These are phyloP conservation scores for Aegilops sharonensis DNA, from an alignment of 176 grass and related monocot species.

Conservation along the genomic window DNA sequence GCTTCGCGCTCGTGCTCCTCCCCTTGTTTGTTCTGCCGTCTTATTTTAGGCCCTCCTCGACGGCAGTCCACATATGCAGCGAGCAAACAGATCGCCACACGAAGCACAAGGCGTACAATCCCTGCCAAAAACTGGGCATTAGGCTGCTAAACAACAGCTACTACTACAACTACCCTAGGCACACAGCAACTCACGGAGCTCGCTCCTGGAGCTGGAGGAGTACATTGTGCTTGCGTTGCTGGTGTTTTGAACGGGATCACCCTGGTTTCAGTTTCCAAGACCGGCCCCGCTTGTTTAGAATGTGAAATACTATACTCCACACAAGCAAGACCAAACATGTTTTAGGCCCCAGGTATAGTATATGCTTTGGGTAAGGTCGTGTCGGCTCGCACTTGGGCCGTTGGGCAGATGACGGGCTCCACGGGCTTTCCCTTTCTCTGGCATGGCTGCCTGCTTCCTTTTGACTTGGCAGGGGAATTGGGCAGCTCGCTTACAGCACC, in stretches of 20 bases:
- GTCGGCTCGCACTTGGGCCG: conserved; percentile 46
- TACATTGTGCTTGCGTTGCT: conserved; percentile 12
- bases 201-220: background rate
- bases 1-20: conserved; percentile 27
- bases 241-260: background rate
- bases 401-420: conserved; percentile 57
- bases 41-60: conserved; percentile 25
- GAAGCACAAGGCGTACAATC: conserved; percentile 41
- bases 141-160: background rate
- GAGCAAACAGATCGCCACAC: conserved; percentile 16
- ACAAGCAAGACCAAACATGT: conserved; percentile 1
- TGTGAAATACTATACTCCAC: background rate
- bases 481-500: conserved; percentile 20
- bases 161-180: background rate
- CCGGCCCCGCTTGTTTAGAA: background rate
- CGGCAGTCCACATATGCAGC: background rate
- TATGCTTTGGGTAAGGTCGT: conserved; percentile 35
- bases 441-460: conserved; percentile 62
- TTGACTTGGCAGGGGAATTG: conserved; percentile 76
- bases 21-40: conserved; percentile 43
- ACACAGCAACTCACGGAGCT: conserved; percentile 13
- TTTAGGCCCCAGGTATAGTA: background rate
- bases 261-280: background rate
- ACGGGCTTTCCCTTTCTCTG: conserved; percentile 81
- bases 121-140: conserved; percentile 8